Conservation (phyloP, 2,329 filamentous ascomycete genomes). For the Oidium heveae region DNA sequence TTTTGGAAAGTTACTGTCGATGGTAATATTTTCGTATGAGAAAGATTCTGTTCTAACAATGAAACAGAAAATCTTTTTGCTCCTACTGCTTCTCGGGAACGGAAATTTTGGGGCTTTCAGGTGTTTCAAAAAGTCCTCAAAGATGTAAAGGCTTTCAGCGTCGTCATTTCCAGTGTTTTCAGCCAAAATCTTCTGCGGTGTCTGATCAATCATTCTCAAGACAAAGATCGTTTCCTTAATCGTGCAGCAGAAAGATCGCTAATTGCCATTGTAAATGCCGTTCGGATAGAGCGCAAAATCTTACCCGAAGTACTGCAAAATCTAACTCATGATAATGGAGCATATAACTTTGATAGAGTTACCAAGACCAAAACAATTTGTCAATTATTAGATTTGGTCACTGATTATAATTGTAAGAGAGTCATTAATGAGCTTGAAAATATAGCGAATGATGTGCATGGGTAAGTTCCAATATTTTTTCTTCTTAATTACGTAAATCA, state of each 20-base stretch:
- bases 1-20: constrained; percentile 80
- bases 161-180: constrained; percentile 37
- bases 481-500: background rate
- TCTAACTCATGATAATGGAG: constrained; percentile 44
- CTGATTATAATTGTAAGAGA: constrained; percentile 17
- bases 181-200: constrained; percentile 63
- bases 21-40: constrained; percentile 24
- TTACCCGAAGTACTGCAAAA: constrained; percentile 35
- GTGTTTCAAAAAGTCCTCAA: constrained; percentile 56
- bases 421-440: constrained; percentile 22
- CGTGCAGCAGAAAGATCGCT: constrained; percentile 52
- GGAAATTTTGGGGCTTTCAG: constrained; percentile 80
- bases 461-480: background rate
- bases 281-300: constrained; percentile 32
- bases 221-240: constrained; percentile 56
- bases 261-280: constrained; percentile 41
- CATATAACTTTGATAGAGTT: constrained; percentile 59
- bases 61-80: constrained; percentile 55
- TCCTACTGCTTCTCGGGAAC: constrained; percentile 54
- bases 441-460: constrained; percentile 10
- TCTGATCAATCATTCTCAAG: constrained; percentile 58
- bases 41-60: background rate
- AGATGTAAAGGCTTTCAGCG: constrained; percentile 21
- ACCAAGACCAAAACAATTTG: constrained; percentile 74
- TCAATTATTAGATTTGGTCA: constrained; percentile 16